phyloP scores from a whole-genome alignment of 768 basidiomycete species.

The Lactarius akahatsu region DNA sequence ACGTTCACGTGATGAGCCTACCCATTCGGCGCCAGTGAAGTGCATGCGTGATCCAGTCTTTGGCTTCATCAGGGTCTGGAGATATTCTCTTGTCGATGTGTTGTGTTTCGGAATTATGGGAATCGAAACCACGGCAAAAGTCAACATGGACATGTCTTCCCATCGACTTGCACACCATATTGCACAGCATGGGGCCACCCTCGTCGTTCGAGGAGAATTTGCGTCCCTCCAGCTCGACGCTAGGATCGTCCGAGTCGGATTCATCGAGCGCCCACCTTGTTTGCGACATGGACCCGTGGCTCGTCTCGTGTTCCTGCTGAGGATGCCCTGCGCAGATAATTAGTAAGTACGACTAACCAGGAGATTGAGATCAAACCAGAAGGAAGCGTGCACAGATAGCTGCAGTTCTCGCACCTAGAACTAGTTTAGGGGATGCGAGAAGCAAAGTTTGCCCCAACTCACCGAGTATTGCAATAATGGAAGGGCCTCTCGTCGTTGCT shows the following conservation, averaged over 20 bases:
- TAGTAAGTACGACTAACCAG: not conserved
- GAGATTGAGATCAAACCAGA: constrained; percentile 39
- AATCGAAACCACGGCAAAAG: constrained; percentile 45
- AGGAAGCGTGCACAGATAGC: constrained; percentile 57
- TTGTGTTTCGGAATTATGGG: constrained; percentile 47
- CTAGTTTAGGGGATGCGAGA: not conserved
- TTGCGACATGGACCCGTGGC: constrained; percentile 60
- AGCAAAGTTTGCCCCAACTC: constrained; percentile 6
- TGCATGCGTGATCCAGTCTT: constrained; percentile 54
- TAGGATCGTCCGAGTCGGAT: constrained; percentile 49
- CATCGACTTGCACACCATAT: constrained; percentile 51
- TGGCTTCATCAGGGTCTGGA: constrained; percentile 47
- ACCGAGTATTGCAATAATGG: constrained; percentile 55
- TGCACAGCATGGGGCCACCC: constrained; percentile 64
- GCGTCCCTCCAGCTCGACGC: constrained; percentile 53
- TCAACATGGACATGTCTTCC: constrained; percentile 59
- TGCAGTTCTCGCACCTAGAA: constrained; percentile 50
- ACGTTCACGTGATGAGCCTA: constrained; percentile 40
- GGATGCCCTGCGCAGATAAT: constrained; percentile 45
- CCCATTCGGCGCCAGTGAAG: constrained; percentile 45
- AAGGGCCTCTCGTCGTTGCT: constrained; percentile 45
- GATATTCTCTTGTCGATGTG: constrained; percentile 45
- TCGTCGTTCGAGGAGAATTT: constrained; percentile 55
- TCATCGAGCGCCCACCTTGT: constrained; percentile 58
- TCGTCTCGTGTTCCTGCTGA: constrained; percentile 60